A percentile compares a stretch with the other conserved stretches of the same genome.
These are phyloP conservation scores for Tuber magnatum DNA, from an alignment of 495 filamentous ascomycete species.

Conservation along the genomic window DNA sequence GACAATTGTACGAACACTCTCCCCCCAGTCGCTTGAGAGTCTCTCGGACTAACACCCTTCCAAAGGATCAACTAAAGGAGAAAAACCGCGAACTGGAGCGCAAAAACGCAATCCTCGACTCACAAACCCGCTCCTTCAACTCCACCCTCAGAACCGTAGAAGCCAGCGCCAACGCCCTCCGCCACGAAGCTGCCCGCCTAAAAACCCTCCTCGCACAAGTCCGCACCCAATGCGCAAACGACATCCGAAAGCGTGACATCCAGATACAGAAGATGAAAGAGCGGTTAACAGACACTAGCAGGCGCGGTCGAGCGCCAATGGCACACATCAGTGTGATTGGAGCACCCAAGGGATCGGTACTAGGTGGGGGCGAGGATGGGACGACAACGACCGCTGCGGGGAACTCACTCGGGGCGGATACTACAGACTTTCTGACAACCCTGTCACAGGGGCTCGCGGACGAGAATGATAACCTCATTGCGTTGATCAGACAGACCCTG, in stretches of 20 bases:
- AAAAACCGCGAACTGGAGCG: conserved; percentile 66
- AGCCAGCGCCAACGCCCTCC: conserved; percentile 57
- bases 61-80: conserved; percentile 56
- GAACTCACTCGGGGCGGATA: conserved; percentile 61
- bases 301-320: conserved; percentile 30
- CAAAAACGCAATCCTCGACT: conserved; percentile 64
- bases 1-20: conserved; percentile 46
- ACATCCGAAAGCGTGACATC: conserved; percentile 82
- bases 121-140: conserved; percentile 62
- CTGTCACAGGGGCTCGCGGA: conserved; percentile 81
- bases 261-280: conserved; percentile 83
- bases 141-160: conserved; percentile 65
- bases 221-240: conserved; percentile 77
- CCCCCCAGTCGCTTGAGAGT: conserved; percentile 16
- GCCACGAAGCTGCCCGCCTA: conserved; percentile 71
- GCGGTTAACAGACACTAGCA: conserved; percentile 53
- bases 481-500: conserved; percentile 62
- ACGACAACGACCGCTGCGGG: conserved; percentile 27
- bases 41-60: background rate
- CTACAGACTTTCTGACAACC: conserved; percentile 83
- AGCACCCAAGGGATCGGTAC: conserved; percentile 5
- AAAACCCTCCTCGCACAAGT: conserved; percentile 74
- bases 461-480: conserved; percentile 81
- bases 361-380: conserved; percentile 47
- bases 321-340: conserved; percentile 26